Conservation (phyloP, 2,329 filamentous ascomycete species). For the Epichloe sylvatica region DNA sequence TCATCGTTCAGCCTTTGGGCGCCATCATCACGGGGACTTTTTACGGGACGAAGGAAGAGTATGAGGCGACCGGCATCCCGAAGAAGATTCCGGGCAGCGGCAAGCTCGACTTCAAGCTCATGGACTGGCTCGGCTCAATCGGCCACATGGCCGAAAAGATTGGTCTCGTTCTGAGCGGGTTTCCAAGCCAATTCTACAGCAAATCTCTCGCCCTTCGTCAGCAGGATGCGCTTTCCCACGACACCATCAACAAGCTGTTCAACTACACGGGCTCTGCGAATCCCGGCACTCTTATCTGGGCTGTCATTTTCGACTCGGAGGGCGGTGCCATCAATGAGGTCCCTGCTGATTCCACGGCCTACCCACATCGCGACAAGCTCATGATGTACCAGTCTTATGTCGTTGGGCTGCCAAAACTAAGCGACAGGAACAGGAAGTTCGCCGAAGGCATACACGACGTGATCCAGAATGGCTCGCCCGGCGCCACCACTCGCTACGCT, state of each 20-base stretch:
- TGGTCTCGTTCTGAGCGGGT: constrained; percentile 31
- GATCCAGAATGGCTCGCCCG: constrained; percentile 24
- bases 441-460: constrained; percentile 35
- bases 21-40: constrained; percentile 46
- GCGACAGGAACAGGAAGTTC: constrained; percentile 33
- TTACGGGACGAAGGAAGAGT: constrained; percentile 46
- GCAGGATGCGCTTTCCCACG: constrained; percentile 32
- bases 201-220: constrained; percentile 42
- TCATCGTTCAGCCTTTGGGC: constrained; percentile 39
- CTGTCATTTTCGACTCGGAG: constrained; percentile 47
- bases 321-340: constrained; percentile 47
- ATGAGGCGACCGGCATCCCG: constrained; percentile 34
- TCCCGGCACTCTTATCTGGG: constrained; percentile 42
- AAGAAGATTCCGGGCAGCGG: constrained; percentile 29
- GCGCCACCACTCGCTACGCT: constrained; percentile 40
- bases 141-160: constrained; percentile 36
- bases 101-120: constrained; percentile 31
- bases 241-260: constrained; percentile 36
- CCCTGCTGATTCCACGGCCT: constrained; percentile 41
- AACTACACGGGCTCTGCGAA: constrained; percentile 34
- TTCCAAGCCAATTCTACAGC: constrained; percentile 38
- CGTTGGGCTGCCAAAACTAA: constrained; percentile 35
- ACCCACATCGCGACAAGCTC: constrained; percentile 48
- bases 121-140: constrained; percentile 50
- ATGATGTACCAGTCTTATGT: constrained; percentile 52